Evolutionary conservation across 345 rosid species (phyloP).

Genomic region (Pugionium dolabratum): DNA sequence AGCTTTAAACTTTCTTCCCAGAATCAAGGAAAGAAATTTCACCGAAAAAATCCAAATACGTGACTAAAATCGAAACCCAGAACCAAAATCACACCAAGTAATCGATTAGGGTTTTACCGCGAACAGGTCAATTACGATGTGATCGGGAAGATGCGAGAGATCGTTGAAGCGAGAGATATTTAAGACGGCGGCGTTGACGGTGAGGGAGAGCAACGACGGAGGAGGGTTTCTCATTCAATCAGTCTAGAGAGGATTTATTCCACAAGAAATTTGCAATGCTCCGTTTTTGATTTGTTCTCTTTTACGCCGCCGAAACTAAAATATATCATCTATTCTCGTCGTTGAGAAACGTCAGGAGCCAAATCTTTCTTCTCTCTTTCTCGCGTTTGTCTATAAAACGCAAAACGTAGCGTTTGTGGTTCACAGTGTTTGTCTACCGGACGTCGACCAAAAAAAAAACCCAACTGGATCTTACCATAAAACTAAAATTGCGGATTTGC

Average conservation of each 20-base stretch:
- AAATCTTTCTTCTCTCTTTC: neutral
- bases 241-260: neutral
- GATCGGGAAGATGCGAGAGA: conserved; percentile 77
- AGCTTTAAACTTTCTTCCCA: conserved; percentile 17
- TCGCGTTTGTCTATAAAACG: neutral
- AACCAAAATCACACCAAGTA: conserved; percentile 9
- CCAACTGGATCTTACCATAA: too few species aligned
- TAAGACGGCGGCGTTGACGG: conserved; percentile 67
- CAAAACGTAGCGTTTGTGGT: conserved; percentile 5
- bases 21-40: neutral
- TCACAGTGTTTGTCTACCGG: too few species aligned
- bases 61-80: neutral
- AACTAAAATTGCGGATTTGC: too few species aligned
- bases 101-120: conserved; percentile 39
- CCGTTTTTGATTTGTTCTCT: neutral
- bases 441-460: too few species aligned
- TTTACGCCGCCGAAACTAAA: conserved; percentile 15
- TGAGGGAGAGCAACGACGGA: conserved; percentile 68
- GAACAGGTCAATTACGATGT: conserved; percentile 71
- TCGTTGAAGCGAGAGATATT: conserved; percentile 63
- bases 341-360: conserved; percentile 12
- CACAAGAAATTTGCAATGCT: conserved; percentile 1
- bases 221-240: conserved; percentile 71
- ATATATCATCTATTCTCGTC: neutral
- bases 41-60: neutral